Evolutionary conservation across 768 basidiomycete species (phyloP), one percentile per base, ranked within the genome.

Genomic region (Rhodotorula diobovata): DNA sequence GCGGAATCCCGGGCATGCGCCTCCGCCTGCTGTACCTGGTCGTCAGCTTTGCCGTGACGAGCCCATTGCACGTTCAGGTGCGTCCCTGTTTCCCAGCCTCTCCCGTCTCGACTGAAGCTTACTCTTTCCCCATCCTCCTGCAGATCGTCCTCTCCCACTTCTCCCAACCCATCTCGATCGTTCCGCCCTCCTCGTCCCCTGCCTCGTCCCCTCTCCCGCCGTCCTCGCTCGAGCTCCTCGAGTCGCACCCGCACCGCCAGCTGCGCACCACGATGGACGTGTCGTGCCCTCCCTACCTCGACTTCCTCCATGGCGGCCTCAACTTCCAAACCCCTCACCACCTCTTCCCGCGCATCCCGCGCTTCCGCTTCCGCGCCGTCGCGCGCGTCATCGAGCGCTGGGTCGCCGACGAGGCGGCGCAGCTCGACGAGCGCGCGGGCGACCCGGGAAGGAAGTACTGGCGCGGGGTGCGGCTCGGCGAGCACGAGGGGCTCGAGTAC

Each of bases 241-340:
- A 99, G 79, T 94, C 92, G 0, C 98, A 97, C 83, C 86, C 89
- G 8, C 89, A 91, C 76, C 88, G 96, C 25, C 96, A 99, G 80
- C 83, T 99, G 77, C 89, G 96, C 59, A 99, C 96, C n/a, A 98
- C 96, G 1, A 89, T 91, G 56, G 96, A 99, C 80, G 92, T 99
- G 53, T 86, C 90, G 71, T 98, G 96, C 81, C 86, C 87, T 5
- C 84, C 88, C 2, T 86, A 87, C 43, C 84, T 97, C 76, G 90
- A 85, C 62, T 97, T 93, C 78, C 81, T 99, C 45, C 96, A 99
- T 78, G 96, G 96, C 20, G 96, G 96, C n/a, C 86, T 99, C 30
- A 92, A 99, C 76, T 87, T 98, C 21, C 96, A 99, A 81, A 91
- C 97, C 54, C 93, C 95, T 4, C 96, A 99, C 77, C 94, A 97